Evolutionary conservation across 768 basidiomycete species (phyloP), one percentile per base, ranked within the genome.

Genomic region (Amanita jacksonii): DNA sequence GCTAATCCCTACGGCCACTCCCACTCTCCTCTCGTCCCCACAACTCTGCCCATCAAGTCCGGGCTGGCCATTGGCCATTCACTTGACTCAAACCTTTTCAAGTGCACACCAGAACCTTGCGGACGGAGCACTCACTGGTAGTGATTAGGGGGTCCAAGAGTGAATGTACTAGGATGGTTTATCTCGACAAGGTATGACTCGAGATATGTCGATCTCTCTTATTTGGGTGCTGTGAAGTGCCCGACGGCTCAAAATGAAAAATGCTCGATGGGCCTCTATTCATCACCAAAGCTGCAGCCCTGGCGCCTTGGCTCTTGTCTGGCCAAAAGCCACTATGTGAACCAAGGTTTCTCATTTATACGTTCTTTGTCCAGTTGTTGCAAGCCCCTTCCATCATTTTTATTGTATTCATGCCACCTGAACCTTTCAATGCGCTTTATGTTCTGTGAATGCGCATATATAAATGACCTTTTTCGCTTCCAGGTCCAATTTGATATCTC

Each of bases 171-270:
- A 43, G 25, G 23, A 43, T 43, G 43, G 32, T 19, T 15, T 36
- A 36, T 36, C 43, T 33, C 23, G n/a, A 43, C 43, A 43, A 36
- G 24, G 43, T 43, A 36, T 36, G 43, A 25, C 35, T 35, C 42
- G 35, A 19, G n/a, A 13, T 18, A 38, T 22, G 20, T 24, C 39
- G 28, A 8, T 27, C 33, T 8, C 24, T 15, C 23, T 15, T 36
- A 35, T 23, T 23, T n/a, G 7, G 33, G n/a, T 24, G 10, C 24
- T n/a, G 27, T 24, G 28, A 22, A 16, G 18, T 19, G 19, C 12
- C 30, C n/a, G n/a, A n/a, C n/a, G n/a, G n/a, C n/a, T n/a, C n/a
- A n/a, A n/a, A n/a, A n/a, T n/a, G n/a, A n/a, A n/a, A n/a, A n/a
- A n/a, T n/a, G n/a, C n/a, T n/a, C n/a, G n/a, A n/a, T n/a, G n/a